phyloP scores from a whole-genome alignment of 1,139 yeast genomes.

The Debaryomyces udenii region DNA sequence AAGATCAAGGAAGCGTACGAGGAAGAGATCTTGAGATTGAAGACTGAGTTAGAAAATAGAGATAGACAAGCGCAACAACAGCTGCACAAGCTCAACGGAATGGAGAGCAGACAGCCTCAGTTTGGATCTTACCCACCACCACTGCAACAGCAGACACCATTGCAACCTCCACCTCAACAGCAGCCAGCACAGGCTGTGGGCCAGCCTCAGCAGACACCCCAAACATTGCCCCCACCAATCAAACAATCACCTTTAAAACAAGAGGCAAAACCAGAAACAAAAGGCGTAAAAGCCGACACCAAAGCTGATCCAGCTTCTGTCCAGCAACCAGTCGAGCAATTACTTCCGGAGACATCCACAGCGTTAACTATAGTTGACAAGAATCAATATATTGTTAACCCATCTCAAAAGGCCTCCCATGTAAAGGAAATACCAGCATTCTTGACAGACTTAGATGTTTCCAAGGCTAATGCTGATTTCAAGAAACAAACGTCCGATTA shows the following conservation, averaged over 20 bases:
- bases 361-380: slow-evolving; percentile 45
- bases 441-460: slow-evolving; percentile 79
- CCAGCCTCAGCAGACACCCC: too few species aligned
- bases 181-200: too few species aligned
- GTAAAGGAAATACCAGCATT: slow-evolving; percentile 80
- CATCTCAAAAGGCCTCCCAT: slow-evolving; percentile 53
- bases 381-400: slow-evolving; percentile 47
- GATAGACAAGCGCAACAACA: slow-evolving; percentile 52
- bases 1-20: slow-evolving; percentile 96
- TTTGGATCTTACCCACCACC: slow-evolving; percentile 21
- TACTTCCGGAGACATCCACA: slow-evolving; percentile 31
- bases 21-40: slow-evolving; percentile 84
- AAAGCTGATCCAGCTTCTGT: slow-evolving; percentile 18
- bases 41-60: slow-evolving; percentile 80
- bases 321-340: slow-evolving; percentile 16
- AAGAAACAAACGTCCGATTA: slow-evolving; percentile 87
- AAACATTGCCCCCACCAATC: slow-evolving; percentile 21
- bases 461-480: slow-evolving; percentile 73
- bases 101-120: slow-evolving; percentile 15
- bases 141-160: slow-evolving; percentile 21
- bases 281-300: slow-evolving; percentile 14
- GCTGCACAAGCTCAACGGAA: slow-evolving; percentile 21
- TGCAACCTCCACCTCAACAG: slow-evolving; percentile 15
- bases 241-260: slow-evolving; percentile 19
- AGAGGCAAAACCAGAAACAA: slow-evolving; percentile 17